A percentile compares a stretch with the other conserved stretches of the same genome.
Evolutionary conservation across 1,139 yeast genomes (phyloP).

Genomic region (Kodamaea derodonti): DNA sequence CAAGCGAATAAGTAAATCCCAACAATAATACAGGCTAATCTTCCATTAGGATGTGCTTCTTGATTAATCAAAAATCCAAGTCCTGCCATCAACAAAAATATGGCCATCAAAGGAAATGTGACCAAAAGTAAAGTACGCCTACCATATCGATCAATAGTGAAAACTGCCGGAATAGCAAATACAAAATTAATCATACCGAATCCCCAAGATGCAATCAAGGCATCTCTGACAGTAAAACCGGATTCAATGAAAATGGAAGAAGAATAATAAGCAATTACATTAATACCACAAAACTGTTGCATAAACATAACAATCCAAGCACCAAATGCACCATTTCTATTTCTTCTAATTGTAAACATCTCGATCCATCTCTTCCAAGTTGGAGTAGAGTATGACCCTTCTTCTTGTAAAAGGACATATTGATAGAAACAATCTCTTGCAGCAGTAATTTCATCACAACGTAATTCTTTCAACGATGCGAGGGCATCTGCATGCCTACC

Average conservation of each 20-base stretch:
- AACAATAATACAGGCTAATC: conserved; percentile 60
- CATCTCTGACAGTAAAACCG: conserved; percentile 56
- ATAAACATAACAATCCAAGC: conserved; percentile 82
- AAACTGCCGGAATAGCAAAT: conserved; percentile 81
- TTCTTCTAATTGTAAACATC: conserved; percentile 67
- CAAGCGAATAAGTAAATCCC: conserved; percentile 74
- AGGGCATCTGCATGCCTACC: conserved; percentile 23
- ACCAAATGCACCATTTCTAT: conserved; percentile 78
- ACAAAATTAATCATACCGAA: conserved; percentile 78
- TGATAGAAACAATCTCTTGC: conserved; percentile 28
- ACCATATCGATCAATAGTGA: conserved; percentile 77
- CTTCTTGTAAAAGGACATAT: conserved; percentile 49
- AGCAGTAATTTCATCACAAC: conserved; percentile 19
- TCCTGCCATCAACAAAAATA: conserved; percentile 68
- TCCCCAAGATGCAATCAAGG: conserved; percentile 81
- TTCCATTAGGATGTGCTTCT: conserved; percentile 39
- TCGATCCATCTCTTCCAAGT: conserved; percentile 50
- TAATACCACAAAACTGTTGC: conserved; percentile 93
- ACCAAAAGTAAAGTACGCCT: conserved; percentile 65
- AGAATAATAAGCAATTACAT: conserved; percentile 81
- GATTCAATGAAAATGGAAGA: conserved; percentile 69
- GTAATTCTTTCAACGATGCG: conserved; percentile 16
- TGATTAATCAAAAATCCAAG: conserved; percentile 67
- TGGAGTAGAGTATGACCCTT: conserved; percentile 54
- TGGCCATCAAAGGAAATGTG: conserved; percentile 74